Conservation (phyloP, 73 alveolate genomes). For the Breviolum minutum region DNA sequence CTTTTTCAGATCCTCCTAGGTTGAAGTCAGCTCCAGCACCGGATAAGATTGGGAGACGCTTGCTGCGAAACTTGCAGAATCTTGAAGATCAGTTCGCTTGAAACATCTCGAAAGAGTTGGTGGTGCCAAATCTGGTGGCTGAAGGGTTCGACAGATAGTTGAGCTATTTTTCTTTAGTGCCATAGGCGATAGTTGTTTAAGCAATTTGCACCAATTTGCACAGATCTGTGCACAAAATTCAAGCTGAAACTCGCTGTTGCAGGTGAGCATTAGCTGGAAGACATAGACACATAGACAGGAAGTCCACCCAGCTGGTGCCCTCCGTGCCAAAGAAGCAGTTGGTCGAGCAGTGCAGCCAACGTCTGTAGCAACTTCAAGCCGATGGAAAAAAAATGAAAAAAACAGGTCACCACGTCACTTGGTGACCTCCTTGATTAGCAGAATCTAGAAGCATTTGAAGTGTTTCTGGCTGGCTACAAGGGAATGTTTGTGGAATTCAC, state of each 20-base stretch:
- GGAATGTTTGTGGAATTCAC: too few species aligned
- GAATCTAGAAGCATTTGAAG: too few species aligned
- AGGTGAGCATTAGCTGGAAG: background rate
- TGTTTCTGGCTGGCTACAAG: too few species aligned
- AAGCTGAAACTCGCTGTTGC: background rate
- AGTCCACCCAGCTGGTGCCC: background rate
- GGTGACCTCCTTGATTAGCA: too few species aligned
- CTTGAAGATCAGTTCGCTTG: conserved; percentile 69
- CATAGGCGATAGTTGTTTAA: background rate
- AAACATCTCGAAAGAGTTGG: background rate
- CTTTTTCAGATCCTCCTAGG: conserved; percentile 3
- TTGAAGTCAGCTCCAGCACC: background rate
- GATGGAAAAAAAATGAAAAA: background rate
- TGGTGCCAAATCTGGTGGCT: background rate
- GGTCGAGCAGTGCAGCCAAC: background rate
- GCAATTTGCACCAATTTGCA: background rate
- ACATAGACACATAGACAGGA: conserved; percentile 3
- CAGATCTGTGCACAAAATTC: background rate
- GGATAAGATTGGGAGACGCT: conserved; percentile 38
- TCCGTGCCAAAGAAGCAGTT: conserved; percentile 37
- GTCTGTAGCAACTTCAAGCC: background rate
- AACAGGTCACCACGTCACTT: background rate
- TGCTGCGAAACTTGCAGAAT: conserved; percentile 73
- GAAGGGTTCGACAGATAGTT: too few species aligned
- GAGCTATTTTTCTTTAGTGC: background rate